A percentile compares a stretch with the other conserved stretches of the same genome.
These are phyloP conservation scores for Leptoxyphium fumago DNA, from an alignment of 2,329 filamentous ascomycete genomes.

Conservation along the genomic window DNA sequence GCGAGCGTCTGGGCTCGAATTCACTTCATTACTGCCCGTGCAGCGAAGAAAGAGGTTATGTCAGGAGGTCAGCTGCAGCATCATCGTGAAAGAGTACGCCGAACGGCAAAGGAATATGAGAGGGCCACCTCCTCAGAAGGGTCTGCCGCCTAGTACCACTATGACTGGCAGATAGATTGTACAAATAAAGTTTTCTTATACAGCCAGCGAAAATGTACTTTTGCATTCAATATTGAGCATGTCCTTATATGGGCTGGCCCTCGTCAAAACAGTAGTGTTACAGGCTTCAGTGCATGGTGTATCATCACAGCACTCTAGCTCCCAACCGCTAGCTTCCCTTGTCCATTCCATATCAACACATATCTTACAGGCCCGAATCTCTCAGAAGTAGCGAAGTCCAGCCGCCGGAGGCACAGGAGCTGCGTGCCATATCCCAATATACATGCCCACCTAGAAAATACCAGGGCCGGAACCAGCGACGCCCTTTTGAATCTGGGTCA, in stretches of 20 bases:
- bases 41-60: conserved; percentile 67
- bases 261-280: not conserved
- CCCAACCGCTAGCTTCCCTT: too few relatives aligned
- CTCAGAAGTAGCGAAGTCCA: too few relatives aligned
- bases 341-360: too few relatives aligned
- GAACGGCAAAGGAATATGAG: conserved; percentile 37
- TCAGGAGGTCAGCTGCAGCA: conserved; percentile 67
- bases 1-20: conserved; percentile 81
- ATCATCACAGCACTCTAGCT: too few relatives aligned
- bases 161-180: conserved; percentile 5
- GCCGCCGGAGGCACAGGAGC: too few relatives aligned
- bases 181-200: too few relatives aligned
- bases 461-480: conserved; percentile 5
- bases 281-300: too few relatives aligned
- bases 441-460: not conserved
- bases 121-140: conserved; percentile 14
- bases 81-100: conserved; percentile 70
- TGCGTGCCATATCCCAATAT: too few relatives aligned
- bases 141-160: conserved; percentile 8
- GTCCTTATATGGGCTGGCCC: not conserved
- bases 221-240: not conserved
- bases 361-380: too few relatives aligned
- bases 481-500: conserved; percentile 32
- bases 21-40: conserved; percentile 63
- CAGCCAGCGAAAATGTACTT: too few relatives aligned